Evolutionary conservation across 768 basidiomycete genomes (phyloP).

Genomic region (Mycena metata): DNA sequence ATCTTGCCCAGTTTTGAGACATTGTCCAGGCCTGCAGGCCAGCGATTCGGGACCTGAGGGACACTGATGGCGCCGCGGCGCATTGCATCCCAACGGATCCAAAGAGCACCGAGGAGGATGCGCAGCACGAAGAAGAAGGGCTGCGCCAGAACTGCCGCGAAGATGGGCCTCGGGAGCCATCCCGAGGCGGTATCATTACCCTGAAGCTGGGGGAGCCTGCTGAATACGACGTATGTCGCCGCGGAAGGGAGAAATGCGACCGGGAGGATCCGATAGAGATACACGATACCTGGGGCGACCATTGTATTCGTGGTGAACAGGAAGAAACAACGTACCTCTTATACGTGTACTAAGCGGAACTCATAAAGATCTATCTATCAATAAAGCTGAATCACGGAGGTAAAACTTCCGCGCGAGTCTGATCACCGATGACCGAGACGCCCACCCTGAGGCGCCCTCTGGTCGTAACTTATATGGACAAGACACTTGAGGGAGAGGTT

Average conservation of each 20-base stretch:
- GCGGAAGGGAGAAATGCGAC: conserved; percentile 14
- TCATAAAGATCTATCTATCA: no score
- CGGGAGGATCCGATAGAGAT: conserved; percentile 25
- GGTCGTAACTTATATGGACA: no score
- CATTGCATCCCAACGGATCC: not conserved
- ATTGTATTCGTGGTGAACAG: no score
- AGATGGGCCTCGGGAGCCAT: not conserved
- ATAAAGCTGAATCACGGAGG: no score
- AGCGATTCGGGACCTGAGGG: conserved; percentile 20
- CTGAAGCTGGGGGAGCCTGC: conserved; percentile 9
- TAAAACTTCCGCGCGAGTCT: no score
- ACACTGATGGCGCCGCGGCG: conserved; percentile 22
- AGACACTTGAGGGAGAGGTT: no score
- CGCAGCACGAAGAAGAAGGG: conserved; percentile 14
- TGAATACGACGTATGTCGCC: conserved; percentile 21
- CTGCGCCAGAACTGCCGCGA: conserved; percentile 21
- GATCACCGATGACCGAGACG: no score
- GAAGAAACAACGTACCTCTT: no score
- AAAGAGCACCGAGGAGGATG: not conserved
- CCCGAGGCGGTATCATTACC: no score
- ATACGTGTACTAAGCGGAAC: no score
- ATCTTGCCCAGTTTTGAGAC: conserved; percentile 6
- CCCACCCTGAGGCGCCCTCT: no score
- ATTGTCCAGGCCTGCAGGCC: conserved; percentile 15
- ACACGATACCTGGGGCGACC: conserved; percentile 20